A percentile compares a stretch with the other conserved stretches of the same genome.
These are phyloP conservation scores for Candida fluviatilis DNA, from an alignment of 805 yeast genomes.

Conservation along the genomic window DNA sequence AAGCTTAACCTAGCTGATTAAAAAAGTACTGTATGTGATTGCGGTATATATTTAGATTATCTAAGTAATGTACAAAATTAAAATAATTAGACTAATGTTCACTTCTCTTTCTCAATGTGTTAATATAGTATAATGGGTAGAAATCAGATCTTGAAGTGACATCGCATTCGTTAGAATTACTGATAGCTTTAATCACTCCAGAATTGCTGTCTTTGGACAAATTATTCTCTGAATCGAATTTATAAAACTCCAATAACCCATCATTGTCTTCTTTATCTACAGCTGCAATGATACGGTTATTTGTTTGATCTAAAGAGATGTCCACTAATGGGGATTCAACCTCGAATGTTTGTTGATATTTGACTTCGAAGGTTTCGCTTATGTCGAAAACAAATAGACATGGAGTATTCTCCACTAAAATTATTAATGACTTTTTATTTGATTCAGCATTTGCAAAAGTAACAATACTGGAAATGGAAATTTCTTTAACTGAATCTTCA, in stretches of 20 bases:
- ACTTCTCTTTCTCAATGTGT: slow-evolving; percentile 56
- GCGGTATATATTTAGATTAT: background rate
- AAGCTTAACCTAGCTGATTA: too few species aligned
- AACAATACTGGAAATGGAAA: slow-evolving; percentile 44
- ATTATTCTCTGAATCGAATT: slow-evolving; percentile 17
- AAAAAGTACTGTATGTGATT: too few species aligned
- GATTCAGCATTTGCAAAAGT: slow-evolving; percentile 14
- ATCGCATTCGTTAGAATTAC: slow-evolving; percentile 24
- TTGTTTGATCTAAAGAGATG: slow-evolving; percentile 16
- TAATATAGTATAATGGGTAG: slow-evolving; percentile 47
- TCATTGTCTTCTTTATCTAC: slow-evolving; percentile 25
- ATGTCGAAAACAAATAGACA: slow-evolving; percentile 37
- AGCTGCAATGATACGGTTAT: slow-evolving; percentile 22
- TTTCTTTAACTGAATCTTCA: slow-evolving; percentile 47
- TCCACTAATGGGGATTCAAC: slow-evolving; percentile 25
- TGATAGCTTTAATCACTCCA: slow-evolving; percentile 18
- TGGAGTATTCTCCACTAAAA: slow-evolving; percentile 50
- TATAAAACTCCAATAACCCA: slow-evolving; percentile 20
- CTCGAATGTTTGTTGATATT: slow-evolving; percentile 26
- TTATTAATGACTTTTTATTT: slow-evolving; percentile 25
- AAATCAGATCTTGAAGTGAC: slow-evolving; percentile 34
- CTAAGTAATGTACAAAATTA: background rate
- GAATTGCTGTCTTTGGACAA: slow-evolving; percentile 13
- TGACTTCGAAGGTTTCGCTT: slow-evolving; percentile 18
- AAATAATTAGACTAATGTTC: slow-evolving; percentile 47